Percentiles rank a stretch among this genome's conserved stretches.
phyloP scores from a whole-genome alignment of 306 rosid species.

The Senna siamea region DNA sequence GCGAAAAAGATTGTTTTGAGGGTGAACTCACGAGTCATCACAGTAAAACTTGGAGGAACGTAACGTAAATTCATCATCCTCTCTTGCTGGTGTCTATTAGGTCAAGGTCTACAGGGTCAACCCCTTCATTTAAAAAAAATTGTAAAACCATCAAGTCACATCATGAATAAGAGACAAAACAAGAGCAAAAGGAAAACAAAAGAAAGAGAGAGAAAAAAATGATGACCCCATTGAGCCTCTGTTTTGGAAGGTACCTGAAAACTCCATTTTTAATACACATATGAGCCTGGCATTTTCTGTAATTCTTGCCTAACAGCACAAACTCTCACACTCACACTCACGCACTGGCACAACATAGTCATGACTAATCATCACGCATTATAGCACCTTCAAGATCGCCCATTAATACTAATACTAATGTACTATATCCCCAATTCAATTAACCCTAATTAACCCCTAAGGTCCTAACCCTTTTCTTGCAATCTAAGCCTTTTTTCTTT shows the following conservation, averaged over 20 bases:
- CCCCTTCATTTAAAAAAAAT: too few relatives aligned
- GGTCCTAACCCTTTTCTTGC: constrained; percentile 67
- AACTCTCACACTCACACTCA: constrained; percentile 38
- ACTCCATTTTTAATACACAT: too few relatives aligned
- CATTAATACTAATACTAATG: too few relatives aligned
- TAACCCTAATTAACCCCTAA: background rate
- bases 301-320: constrained; percentile 49
- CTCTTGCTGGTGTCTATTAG: too few relatives aligned
- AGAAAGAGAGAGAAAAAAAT: background rate
- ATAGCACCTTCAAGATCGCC: background rate
- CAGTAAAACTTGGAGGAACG: too few relatives aligned
- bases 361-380: constrained; percentile 59
- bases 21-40: too few relatives aligned
- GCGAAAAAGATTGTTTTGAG: too few relatives aligned
- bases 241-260: background rate
- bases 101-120: too few relatives aligned
- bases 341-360: constrained; percentile 45
- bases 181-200: background rate
- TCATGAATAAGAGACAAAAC: constrained; percentile 23
- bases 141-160: background rate
- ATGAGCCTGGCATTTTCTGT: too few relatives aligned
- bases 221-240: background rate
- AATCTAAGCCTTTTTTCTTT: constrained; percentile 47
- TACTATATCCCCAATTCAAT: constrained; percentile 25
- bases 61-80: too few relatives aligned